Evolutionary conservation across 2,329 filamentous ascomycete species (phyloP).

Genomic region (Xylariomycetidae sp.): DNA sequence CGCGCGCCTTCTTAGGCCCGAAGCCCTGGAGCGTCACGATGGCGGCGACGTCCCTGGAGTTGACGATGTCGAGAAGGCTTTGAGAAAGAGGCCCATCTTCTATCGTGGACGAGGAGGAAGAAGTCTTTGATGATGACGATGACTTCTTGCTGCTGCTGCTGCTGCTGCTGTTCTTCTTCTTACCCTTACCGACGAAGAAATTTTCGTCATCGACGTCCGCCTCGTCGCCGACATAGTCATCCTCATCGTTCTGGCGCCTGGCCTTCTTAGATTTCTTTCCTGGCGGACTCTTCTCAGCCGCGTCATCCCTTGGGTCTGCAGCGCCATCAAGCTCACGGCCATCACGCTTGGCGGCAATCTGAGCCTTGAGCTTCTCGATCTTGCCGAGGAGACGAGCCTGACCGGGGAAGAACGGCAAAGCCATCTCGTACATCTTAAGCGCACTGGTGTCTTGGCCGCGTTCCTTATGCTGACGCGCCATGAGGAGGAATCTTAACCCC

Average conservation of each 20-base stretch:
- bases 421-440: constrained; percentile 80
- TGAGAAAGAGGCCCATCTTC: constrained; percentile 37
- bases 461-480: constrained; percentile 86
- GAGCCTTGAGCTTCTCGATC: constrained; percentile 57
- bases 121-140: too few species aligned
- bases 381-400: constrained; percentile 73
- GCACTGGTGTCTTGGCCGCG: constrained; percentile 74
- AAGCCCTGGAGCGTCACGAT: constrained; percentile 67
- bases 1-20: constrained; percentile 65
- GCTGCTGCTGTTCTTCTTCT: constrained; percentile 9
- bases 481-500: constrained; percentile 79
- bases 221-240: constrained; percentile 33
- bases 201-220: constrained; percentile 29
- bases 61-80: constrained; percentile 65
- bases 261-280: constrained; percentile 25
- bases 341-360: constrained; percentile 36
- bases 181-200: constrained; percentile 20
- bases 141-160: background rate
- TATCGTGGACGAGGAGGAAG: constrained; percentile 3
- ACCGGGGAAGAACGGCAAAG: constrained; percentile 77
- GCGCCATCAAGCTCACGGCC: constrained; percentile 8
- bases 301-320: constrained; percentile 13
- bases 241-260: constrained; percentile 26
- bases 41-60: constrained; percentile 61
- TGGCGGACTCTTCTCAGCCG: constrained; percentile 3